Evolutionary conservation across 345 rosid species (phyloP).

Genomic region (Citrus sinensis): DVS_A1.0 CM039165.1:23275501-23276000

Average conservation of each 20-base stretch:
- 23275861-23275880: not conserved
- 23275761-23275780: slow-evolving; percentile 42
- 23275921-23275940: not conserved
- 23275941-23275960: not conserved
- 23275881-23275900: no score
- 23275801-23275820: slow-evolving; percentile 42
- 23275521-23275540: slow-evolving; percentile 26
- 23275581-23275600: no score
- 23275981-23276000: slow-evolving; percentile 46
- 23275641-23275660: not conserved
- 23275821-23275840: slow-evolving; percentile 46
- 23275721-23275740: slow-evolving; percentile 37
- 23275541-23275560: no score
- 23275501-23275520: slow-evolving; percentile 31
- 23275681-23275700: slow-evolving; percentile 44
- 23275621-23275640: not conserved
- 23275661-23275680: not conserved
- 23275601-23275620: not conserved
- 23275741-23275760: slow-evolving; percentile 36
- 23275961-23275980: slow-evolving; percentile 46
- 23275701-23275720: slow-evolving; percentile 39
- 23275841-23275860: not conserved
- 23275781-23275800: slow-evolving; percentile 55
- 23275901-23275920: not conserved
- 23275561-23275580: no score